These are phyloP conservation scores for Boletus patriciae DNA, from an alignment of 768 basidiomycete genomes.

Conservation along the genomic window DNA sequence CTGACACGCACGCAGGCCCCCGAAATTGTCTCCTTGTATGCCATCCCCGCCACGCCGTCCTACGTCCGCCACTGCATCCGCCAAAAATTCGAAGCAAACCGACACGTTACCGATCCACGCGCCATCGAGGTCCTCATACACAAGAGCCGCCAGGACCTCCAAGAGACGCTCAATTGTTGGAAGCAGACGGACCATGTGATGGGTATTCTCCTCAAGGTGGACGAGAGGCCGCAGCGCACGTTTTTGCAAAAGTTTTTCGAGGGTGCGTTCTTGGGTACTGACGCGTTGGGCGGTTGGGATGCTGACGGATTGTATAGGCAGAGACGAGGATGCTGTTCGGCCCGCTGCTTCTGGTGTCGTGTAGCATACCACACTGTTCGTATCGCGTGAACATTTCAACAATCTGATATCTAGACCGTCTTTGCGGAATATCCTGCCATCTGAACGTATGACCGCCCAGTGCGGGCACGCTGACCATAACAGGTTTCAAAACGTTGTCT, in stretches of 20 bases:
- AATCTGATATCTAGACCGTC: slow-evolving; percentile 4
- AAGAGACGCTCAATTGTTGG: slow-evolving; percentile 95
- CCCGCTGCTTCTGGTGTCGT: slow-evolving; percentile 60
- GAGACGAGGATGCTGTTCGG: slow-evolving; percentile 69
- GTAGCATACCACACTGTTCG: slow-evolving; percentile 7
- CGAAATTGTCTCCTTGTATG: slow-evolving; percentile 80
- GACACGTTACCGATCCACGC: slow-evolving; percentile 74
- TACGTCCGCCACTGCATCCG: slow-evolving; percentile 81
- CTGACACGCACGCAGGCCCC: slow-evolving; percentile 63
- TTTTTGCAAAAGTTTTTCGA: slow-evolving; percentile 86
- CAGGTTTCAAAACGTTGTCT: neutral
- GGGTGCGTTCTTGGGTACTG: slow-evolving; percentile 53
- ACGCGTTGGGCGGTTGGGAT: neutral
- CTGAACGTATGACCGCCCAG: neutral
- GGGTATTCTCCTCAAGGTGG: slow-evolving; percentile 60
- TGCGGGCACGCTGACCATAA: neutral
- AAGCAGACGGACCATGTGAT: slow-evolving; percentile 81
- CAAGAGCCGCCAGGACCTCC: slow-evolving; percentile 85
- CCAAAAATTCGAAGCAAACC: slow-evolving; percentile 83
- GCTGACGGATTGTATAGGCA: slow-evolving; percentile 43
- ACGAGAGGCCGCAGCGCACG: slow-evolving; percentile 49
- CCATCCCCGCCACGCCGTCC: slow-evolving; percentile 74
- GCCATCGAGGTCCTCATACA: slow-evolving; percentile 84
- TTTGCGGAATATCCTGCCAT: neutral
- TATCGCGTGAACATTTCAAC: slow-evolving; percentile 5